phyloP scores from a whole-genome alignment of 1,284 basidiomycete genomes.

The Psilocybe mexicana region DNA sequence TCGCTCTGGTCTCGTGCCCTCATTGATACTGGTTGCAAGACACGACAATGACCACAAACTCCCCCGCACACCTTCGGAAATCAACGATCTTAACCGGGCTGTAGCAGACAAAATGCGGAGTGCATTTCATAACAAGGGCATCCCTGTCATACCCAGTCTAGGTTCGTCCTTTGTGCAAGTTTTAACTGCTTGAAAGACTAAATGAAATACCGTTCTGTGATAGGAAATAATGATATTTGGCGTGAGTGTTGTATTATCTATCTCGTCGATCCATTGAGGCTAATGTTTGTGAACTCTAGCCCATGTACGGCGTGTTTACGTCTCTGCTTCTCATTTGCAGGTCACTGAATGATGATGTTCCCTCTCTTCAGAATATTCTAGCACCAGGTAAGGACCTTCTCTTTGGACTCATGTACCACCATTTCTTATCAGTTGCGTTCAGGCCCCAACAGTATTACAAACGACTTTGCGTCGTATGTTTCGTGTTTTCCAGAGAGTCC shows the following conservation, averaged over 20 bases:
- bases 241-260: constrained; percentile 50
- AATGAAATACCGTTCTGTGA: neutral
- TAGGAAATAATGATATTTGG: constrained; percentile 88
- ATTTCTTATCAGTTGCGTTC: neutral
- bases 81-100: constrained; percentile 73
- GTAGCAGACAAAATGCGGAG: constrained; percentile 73
- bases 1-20: neutral
- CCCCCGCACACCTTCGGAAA: constrained; percentile 82
- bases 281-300: constrained; percentile 39
- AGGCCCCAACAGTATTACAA: constrained; percentile 83
- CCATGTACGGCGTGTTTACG: constrained; percentile 45
- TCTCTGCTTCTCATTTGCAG: neutral
- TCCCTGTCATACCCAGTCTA: constrained; percentile 84
- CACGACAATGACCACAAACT: constrained; percentile 85
- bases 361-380: constrained; percentile 57
- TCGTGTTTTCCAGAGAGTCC: constrained; percentile 9
- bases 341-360: neutral
- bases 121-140: constrained; percentile 66
- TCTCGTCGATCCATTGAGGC: constrained; percentile 11
- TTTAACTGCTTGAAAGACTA: constrained; percentile 2
- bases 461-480: constrained; percentile 70
- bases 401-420: neutral
- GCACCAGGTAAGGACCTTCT: constrained; percentile 48
- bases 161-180: constrained; percentile 45
- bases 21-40: constrained; percentile 39